phyloP scores from a whole-genome alignment of 495 filamentous ascomycete genomes.

The Articulospora tetracladia region DNA sequence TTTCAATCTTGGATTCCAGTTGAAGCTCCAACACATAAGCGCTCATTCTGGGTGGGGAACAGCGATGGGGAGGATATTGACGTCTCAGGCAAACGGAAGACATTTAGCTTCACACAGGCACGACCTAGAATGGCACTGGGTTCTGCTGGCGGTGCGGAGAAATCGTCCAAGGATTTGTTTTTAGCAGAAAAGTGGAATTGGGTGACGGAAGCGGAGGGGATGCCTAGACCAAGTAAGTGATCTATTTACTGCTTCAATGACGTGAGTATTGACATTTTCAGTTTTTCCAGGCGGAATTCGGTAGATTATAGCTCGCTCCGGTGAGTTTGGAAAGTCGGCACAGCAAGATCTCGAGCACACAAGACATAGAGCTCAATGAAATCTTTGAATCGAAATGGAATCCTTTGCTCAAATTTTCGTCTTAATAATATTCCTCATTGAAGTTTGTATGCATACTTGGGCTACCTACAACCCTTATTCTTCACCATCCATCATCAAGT shows the following conservation, averaged over 20 bases:
- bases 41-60: slow-evolving; percentile 18
- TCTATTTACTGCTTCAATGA: not conserved
- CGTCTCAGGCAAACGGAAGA: slow-evolving; percentile 5
- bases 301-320: not conserved
- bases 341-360: too few relatives aligned
- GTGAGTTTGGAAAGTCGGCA: not conserved
- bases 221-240: slow-evolving; percentile 1
- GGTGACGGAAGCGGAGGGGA: slow-evolving; percentile 37
- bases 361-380: too few relatives aligned
- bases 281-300: not conserved
- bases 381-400: too few relatives aligned
- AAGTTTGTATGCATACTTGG: too few relatives aligned
- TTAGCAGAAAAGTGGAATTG: slow-evolving; percentile 57
- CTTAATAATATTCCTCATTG: too few relatives aligned
- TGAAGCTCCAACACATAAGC: not conserved
- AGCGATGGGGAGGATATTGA: slow-evolving; percentile 13
- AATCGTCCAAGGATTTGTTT: slow-evolving; percentile 47
- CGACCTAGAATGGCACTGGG: slow-evolving; percentile 23
- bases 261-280: not conserved
- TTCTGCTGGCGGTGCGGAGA: slow-evolving; percentile 23
- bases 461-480: too few relatives aligned
- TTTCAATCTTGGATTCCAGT: slow-evolving; percentile 19
- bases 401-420: too few relatives aligned
- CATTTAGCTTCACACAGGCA: slow-evolving; percentile 38
- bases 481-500: too few relatives aligned